Evolutionary conservation across 345 rosid species (phyloP), one percentile per base, ranked within the genome.

Genomic region (Populus tremula): DNA sequence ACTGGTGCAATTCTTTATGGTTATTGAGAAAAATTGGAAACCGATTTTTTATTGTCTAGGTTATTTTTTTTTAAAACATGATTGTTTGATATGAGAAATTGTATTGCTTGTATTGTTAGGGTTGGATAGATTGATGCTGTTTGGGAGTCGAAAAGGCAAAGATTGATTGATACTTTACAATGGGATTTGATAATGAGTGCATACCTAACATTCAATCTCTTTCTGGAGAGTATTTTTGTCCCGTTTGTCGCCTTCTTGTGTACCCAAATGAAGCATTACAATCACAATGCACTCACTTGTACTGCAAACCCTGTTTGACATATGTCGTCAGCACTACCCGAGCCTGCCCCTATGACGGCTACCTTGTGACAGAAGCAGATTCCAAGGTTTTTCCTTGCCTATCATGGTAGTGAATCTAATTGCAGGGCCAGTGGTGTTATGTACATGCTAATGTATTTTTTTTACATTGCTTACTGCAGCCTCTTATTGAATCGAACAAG

Each of bases 151-250:
- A 54, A 53, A 2, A 53, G 8, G 25, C 61, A 54, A 8, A 54
- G 61, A 54, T 21, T 20, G 61, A 54, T 8, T 20, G 61, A 8
- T 21, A 20, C 61, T 54, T 54, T 21, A 8, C 61, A 38, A 90
- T 93, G 98, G 98, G 98, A 10, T 93, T 89, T 77, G 93, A 92
- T 76, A 92, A 88, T 10, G 92, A 90, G 76, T 91, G 96, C 82
- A 84, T 93, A 72, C 67, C 80, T 47, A 91, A 89, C 82, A 90
- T 90, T 75, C 92, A 93, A 82, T 86, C 91, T 67, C 81, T 93
- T 20, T 84, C 94, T 6, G 91, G 91, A 31, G 96, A 91, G 84
- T 89, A 87, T 80, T 93, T 93, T 77, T 93, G 98, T 72, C 90
- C 96, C 10, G 91, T 91, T 62, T 93, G 97, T 74, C 91, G 92